phyloP scores from a whole-genome alignment of 2,329 filamentous ascomycete genomes.

The Cladobotryum protrusum region DNA sequence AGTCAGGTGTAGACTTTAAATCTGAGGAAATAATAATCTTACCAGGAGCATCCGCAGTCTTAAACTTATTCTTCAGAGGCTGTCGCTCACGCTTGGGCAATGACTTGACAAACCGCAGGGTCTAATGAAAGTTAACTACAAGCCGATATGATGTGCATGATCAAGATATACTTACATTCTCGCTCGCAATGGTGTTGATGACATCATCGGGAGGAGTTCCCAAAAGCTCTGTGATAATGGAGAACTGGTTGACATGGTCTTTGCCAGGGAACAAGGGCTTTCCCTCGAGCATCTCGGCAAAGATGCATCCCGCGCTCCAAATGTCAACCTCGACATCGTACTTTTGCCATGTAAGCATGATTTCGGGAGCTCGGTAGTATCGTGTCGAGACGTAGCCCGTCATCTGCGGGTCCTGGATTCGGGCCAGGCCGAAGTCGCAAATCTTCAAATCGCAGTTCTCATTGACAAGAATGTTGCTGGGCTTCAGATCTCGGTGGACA shows the following conservation, averaged over 20 bases:
- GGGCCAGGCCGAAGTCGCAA: constrained; percentile 94
- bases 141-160: no score
- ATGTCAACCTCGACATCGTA: constrained; percentile 99
- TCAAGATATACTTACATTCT: constrained; percentile 62
- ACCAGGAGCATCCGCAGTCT: constrained; percentile 85
- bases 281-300: constrained; percentile 98
- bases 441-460: constrained; percentile 99
- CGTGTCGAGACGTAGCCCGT: constrained; percentile 97
- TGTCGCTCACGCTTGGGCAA: constrained; percentile 90
- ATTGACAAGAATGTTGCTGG: constrained; percentile 98
- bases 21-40: constrained; percentile 27
- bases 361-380: constrained; percentile 98
- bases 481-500: constrained; percentile 95
- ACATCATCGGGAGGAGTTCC: constrained; percentile 97
- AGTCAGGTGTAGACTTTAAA: background rate
- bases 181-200: constrained; percentile 96
- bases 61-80: constrained; percentile 83
- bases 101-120: constrained; percentile 93
- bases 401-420: constrained; percentile 99
- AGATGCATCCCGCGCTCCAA: constrained; percentile 98
- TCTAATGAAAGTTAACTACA: constrained; percentile 46
- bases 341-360: constrained; percentile 99
- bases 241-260: constrained; percentile 99
- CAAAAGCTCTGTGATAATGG: constrained; percentile 95
- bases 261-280: constrained; percentile 98